These are phyloP conservation scores for Comarum palustre DNA, from an alignment of 306 rosid genomes.

Conservation along the genomic window DNA sequence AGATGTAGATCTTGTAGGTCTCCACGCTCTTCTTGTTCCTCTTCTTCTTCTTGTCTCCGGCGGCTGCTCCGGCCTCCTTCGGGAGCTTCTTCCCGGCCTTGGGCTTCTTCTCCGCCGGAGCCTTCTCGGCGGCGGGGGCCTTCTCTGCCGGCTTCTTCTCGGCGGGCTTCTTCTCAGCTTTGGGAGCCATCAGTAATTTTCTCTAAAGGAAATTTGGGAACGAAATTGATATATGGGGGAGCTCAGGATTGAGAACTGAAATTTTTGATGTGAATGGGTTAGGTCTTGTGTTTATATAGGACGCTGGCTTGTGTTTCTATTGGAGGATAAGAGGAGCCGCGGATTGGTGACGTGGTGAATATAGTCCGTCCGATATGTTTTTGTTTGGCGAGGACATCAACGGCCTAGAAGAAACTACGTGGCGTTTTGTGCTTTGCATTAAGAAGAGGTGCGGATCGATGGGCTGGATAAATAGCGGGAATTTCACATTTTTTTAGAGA, in stretches of 20 bases:
- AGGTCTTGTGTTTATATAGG: neutral
- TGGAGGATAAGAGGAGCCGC: neutral
- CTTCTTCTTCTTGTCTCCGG: slow-evolving; percentile 70
- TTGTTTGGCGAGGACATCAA: too few species aligned
- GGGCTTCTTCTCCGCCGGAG: slow-evolving; percentile 65
- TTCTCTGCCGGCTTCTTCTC: slow-evolving; percentile 63
- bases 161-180: slow-evolving; percentile 71
- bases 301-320: neutral
- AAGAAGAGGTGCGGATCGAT: too few species aligned
- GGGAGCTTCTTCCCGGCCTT: slow-evolving; percentile 78
- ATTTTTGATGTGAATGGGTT: neutral
- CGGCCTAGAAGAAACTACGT: too few species aligned
- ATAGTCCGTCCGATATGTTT: too few species aligned
- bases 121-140: slow-evolving; percentile 36
- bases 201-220: neutral
- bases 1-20: slow-evolving; percentile 76
- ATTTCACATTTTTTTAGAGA: too few species aligned
- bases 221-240: neutral
- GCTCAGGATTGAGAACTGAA: neutral
- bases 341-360: slow-evolving; percentile 3
- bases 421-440: too few species aligned
- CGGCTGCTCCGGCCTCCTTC: slow-evolving; percentile 50
- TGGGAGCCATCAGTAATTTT: slow-evolving; percentile 54
- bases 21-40: slow-evolving; percentile 56
- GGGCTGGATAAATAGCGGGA: too few species aligned